Evolutionary conservation across 495 filamentous ascomycete species (phyloP).

Genomic region (Pyrenula aspistea): DNA sequence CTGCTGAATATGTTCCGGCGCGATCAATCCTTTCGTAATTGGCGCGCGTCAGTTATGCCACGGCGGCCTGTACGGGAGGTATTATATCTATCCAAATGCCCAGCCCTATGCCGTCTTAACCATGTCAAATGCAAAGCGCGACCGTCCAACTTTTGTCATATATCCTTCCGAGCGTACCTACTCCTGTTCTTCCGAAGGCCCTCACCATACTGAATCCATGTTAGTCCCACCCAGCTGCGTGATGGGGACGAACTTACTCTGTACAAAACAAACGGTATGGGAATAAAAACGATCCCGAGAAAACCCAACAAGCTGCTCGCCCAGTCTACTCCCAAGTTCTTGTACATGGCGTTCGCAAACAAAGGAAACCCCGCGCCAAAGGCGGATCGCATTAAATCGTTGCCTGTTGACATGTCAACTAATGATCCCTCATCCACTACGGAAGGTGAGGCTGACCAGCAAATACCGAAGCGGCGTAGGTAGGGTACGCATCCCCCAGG

Average conservation of each 20-base stretch:
- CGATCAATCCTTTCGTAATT: no score
- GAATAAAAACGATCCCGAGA: conserved; percentile 27
- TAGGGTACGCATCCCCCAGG: conserved; percentile 31
- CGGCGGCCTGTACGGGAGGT: no score
- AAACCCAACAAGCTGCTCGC: conserved; percentile 50
- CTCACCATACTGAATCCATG: conserved; percentile 13
- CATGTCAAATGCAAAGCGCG: no score
- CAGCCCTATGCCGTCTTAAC: no score
- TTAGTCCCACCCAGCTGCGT: background rate
- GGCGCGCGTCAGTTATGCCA: no score
- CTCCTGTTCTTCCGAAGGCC: conserved; percentile 13
- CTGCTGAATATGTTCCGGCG: no score
- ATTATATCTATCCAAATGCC: no score
- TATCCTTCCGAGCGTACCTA: conserved; percentile 18
- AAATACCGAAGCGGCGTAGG: conserved; percentile 31
- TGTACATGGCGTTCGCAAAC: conserved; percentile 41
- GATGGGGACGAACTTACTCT: conserved; percentile 7
- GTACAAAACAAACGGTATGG: conserved; percentile 26
- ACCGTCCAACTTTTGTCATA: no score
- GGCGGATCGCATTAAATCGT: conserved; percentile 26
- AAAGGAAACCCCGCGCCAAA: conserved; percentile 36
- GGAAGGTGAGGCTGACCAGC: conserved; percentile 11
- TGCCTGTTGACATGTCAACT: conserved; percentile 11
- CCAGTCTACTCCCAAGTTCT: conserved; percentile 50
- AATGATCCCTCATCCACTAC: no score